Evolutionary conservation across 345 rosid genomes (phyloP), one percentile per base, ranked within the genome.

Genomic region (Nasturtium officinale): DNA sequence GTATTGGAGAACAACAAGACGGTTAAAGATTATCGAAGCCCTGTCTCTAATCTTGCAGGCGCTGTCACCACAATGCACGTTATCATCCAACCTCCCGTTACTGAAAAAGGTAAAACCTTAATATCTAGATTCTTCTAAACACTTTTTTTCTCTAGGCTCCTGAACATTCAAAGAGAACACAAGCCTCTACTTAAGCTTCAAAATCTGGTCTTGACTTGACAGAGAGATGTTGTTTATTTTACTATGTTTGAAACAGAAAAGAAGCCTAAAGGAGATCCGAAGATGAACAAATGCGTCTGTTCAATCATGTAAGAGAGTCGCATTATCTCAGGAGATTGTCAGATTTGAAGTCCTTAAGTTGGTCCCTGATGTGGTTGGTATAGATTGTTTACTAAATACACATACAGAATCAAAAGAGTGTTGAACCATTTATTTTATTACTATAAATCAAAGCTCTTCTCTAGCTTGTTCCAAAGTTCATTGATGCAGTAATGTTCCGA

Each of bases 11-110:
- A 90, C 85, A 89, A 71, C 83, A 87, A 84, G 81, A 91, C 89
- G 3, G 73, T 91, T 32, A 88, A 86, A 23, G 97, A 90, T 65
- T 95, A 96, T 72, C 88, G 78, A 69, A 91, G 90, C 73, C 96
- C 97, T 3, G 83, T 95, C 20, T 85, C 89, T 72, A 91, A 86
- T 74, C 79, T 86, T 33, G 91, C 90, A 15, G 96, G 91, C 26
- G 90, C 93, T 46, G 90, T 95, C 61, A 95, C 96, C 73, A 95
- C 99, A 30, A 95, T 95, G 97, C 99, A 95, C 20, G 97, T 95
- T 26, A 84, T 95, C 75, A 89, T 95, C 81, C 97, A 95, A 78
- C 91, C 91, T 40, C 87, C 91, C 13, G 45, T 90, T 6, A 5
- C 47, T 10, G 97, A 87, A 18, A 95, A 86, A 85, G 99, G 99